Percentiles rank a stretch among this genome's conserved stretches.
phyloP scores from a whole-genome alignment of 257 asterid genomes.

The Ligustrum vulgare region DNA sequence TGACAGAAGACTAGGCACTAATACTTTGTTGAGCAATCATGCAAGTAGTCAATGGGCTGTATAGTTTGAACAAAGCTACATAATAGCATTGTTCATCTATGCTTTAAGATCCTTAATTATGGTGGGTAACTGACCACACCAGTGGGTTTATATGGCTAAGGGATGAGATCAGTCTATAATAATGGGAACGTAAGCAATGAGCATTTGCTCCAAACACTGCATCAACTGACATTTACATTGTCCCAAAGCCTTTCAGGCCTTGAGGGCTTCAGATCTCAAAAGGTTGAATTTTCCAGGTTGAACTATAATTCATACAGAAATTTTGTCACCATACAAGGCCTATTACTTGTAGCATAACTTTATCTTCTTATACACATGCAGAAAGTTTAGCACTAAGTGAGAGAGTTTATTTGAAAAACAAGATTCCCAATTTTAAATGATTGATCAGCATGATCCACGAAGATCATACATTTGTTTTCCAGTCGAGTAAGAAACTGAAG shows the following conservation, averaged over 20 bases:
- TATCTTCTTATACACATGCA: not conserved
- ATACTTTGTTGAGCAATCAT: not conserved
- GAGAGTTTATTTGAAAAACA: not conserved
- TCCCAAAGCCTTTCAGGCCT: slow-evolving; percentile 4
- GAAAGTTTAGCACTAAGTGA: not conserved
- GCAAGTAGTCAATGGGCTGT: not conserved
- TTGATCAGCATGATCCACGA: not conserved
- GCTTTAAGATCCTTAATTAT: not conserved
- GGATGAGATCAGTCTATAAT: not conserved
- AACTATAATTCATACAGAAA: not conserved
- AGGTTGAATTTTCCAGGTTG: slow-evolving; percentile 1
- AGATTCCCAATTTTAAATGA: slow-evolving; percentile 7
- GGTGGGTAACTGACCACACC: not conserved
- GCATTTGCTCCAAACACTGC: not conserved
- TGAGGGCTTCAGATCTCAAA: not conserved
- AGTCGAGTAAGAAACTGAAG: not conserved
- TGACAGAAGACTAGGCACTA: not conserved
- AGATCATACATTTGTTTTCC: not conserved
- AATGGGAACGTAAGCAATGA: not conserved
- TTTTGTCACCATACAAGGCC: not conserved
- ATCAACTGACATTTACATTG: not conserved
- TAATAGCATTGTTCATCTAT: not conserved
- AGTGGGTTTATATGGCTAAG: not conserved
- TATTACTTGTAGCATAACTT: not conserved
- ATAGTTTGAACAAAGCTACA: not conserved